phyloP scores from a whole-genome alignment of 805 yeast species.

The Kodamaea restingae region DNA sequence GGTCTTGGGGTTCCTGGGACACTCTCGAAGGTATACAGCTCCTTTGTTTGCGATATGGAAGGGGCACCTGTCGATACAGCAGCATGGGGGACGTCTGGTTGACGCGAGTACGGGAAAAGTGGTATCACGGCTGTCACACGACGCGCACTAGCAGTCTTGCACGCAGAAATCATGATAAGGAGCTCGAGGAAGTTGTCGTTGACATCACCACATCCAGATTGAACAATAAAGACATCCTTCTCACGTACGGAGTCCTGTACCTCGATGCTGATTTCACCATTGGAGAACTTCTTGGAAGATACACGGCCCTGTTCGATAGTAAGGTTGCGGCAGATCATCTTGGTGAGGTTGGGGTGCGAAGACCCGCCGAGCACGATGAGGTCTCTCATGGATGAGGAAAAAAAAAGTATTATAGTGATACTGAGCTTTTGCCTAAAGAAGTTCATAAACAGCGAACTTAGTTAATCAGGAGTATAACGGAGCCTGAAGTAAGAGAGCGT shows the following conservation, averaged over 20 bases:
- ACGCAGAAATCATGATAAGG: conserved; percentile 81
- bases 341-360: conserved; percentile 77
- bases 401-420: not conserved
- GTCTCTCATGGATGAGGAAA: conserved; percentile 55
- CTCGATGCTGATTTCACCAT: conserved; percentile 91
- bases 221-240: conserved; percentile 90
- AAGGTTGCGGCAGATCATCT: conserved; percentile 69
- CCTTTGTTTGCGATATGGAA: conserved; percentile 29
- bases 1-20: conserved; percentile 51
- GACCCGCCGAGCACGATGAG: conserved; percentile 87
- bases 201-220: conserved; percentile 82
- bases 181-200: conserved; percentile 84
- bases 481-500: too few relatives aligned
- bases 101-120: conserved; percentile 91
- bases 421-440: too few relatives aligned
- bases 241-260: conserved; percentile 89
- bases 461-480: too few relatives aligned
- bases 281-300: conserved; percentile 60
- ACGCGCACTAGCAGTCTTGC: conserved; percentile 85
- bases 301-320: conserved; percentile 72
- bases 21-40: conserved; percentile 46
- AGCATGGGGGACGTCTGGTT: conserved; percentile 87
- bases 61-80: conserved; percentile 67
- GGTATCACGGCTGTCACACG: conserved; percentile 91
- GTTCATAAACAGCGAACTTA: too few relatives aligned